These are phyloP conservation scores for Leishmania major DNA, from an alignment of 208 protist genomes.

Conservation along the genomic window DNA sequence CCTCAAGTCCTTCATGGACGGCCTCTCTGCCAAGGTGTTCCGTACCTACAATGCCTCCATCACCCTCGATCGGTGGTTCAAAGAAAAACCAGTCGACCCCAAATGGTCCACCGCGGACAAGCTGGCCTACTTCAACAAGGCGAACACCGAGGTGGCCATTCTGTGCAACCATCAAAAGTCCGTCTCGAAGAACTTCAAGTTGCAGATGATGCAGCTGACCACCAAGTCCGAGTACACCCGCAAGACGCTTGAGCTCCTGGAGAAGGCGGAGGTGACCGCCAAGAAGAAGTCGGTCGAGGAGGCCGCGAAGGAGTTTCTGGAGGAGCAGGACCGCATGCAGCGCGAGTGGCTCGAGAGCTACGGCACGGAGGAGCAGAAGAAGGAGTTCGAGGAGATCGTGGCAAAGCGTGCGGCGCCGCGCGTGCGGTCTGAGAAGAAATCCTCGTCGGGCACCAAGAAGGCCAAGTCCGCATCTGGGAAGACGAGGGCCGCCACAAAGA, in stretches of 20 bases:
- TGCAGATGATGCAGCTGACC: constrained; percentile 81
- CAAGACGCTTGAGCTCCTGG: constrained; percentile 79
- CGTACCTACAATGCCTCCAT: constrained; percentile 99
- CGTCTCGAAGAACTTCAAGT: constrained; percentile 91
- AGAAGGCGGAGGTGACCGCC: constrained; percentile 61
- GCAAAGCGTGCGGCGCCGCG: constrained; percentile 57
- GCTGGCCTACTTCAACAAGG: constrained; percentile 97
- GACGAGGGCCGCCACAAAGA: constrained; percentile 40
- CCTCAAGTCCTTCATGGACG: constrained; percentile 97
- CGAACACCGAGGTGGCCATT: constrained; percentile 98
- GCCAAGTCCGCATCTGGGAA: constrained; percentile 32
- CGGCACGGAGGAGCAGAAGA: constrained; percentile 88
- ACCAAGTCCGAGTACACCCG: constrained; percentile 78
- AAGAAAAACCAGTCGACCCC: constrained; percentile 81
- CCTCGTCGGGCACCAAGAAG: constrained; percentile 37
- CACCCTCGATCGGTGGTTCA: constrained; percentile 96
- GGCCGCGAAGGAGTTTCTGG: constrained; percentile 86
- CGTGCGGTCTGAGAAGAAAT: constrained; percentile 29
- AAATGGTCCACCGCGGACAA: constrained; percentile 84
- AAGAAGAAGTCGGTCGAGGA: constrained; percentile 71
- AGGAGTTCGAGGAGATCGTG: constrained; percentile 84
- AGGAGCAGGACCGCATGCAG: constrained; percentile 86
- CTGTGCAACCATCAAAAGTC: constrained; percentile 99
- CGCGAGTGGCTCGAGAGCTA: constrained; percentile 88
- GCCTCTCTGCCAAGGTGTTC: constrained; percentile 98